These are phyloP conservation scores for Curvularia eragrostidis DNA, from an alignment of 2,329 filamentous ascomycete species.

Conservation along the genomic window DNA sequence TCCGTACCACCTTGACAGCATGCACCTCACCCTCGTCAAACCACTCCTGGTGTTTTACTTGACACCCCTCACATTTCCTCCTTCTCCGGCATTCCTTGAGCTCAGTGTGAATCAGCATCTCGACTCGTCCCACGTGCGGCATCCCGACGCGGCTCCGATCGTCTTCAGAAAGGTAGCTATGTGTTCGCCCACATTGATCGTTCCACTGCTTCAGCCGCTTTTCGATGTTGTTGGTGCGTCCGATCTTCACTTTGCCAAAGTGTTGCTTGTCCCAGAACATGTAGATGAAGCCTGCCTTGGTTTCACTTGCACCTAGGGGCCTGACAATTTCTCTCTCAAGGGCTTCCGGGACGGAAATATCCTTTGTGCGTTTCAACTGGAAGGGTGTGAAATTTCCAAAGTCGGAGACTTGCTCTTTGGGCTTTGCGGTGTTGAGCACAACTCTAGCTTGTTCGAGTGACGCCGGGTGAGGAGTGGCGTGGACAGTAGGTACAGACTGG, in stretches of 20 bases:
- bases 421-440: background rate
- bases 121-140: background rate
- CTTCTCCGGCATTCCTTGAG: background rate
- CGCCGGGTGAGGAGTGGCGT: background rate
- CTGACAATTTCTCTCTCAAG: background rate
- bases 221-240: background rate
- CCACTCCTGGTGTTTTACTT: background rate
- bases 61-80: background rate
- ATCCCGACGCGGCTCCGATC: background rate
- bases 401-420: background rate
- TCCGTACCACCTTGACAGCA: constrained; percentile 1
- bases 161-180: background rate
- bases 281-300: background rate
- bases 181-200: background rate
- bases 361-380: background rate
- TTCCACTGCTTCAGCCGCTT: background rate
- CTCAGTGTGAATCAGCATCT: background rate
- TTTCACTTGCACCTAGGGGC: background rate
- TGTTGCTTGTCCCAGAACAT: background rate
- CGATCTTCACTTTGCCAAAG: background rate
- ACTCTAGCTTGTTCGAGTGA: background rate
- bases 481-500: background rate
- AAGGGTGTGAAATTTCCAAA: background rate
- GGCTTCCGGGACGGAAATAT: background rate
- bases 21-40: background rate